Evolutionary conservation across 805 yeast species (phyloP).

Genomic region (Pachysolen tannophilus): DNA sequence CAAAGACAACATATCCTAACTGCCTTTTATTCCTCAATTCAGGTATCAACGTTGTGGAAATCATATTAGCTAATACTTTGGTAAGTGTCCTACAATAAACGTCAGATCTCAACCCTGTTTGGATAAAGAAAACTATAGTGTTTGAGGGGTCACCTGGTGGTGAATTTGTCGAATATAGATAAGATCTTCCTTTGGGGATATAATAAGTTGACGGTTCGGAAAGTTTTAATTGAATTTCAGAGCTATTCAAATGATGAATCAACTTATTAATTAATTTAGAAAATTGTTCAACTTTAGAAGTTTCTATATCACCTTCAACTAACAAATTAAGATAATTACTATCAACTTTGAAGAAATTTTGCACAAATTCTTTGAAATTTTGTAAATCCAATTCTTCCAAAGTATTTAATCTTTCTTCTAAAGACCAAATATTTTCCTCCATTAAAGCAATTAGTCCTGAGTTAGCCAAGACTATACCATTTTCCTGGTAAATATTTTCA

Average conservation of each 20-base stretch:
- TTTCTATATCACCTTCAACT: constrained; percentile 40
- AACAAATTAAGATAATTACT: constrained; percentile 30
- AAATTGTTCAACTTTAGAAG: constrained; percentile 8
- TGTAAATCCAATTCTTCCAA: constrained; percentile 39
- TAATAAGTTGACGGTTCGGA: constrained; percentile 31
- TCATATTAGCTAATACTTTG: constrained; percentile 34
- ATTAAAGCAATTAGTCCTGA: constrained; percentile 42
- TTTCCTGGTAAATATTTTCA: constrained; percentile 30
- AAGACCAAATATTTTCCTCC: constrained; percentile 48
- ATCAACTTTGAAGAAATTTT: constrained; percentile 18
- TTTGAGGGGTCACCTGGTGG: constrained; percentile 41
- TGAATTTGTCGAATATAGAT: constrained; percentile 23
- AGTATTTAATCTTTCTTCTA: constrained; percentile 48
- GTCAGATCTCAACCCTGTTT: constrained; percentile 42
- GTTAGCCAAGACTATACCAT: constrained; percentile 40
- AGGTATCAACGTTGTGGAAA: constrained; percentile 33
- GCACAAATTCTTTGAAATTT: constrained; percentile 23
- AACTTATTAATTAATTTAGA: constrained; percentile 10
- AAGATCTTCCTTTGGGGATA: constrained; percentile 29
- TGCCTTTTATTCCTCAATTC: constrained; percentile 49
- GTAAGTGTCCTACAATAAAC: constrained; percentile 29
- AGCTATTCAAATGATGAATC: constrained; percentile 9
- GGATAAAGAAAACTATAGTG: constrained; percentile 45
- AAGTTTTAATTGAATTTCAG: not conserved
- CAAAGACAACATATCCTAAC: constrained; percentile 54